phyloP scores from a whole-genome alignment of 2,329 filamentous ascomycete species.

The Tetracladium maxilliforme region DNA sequence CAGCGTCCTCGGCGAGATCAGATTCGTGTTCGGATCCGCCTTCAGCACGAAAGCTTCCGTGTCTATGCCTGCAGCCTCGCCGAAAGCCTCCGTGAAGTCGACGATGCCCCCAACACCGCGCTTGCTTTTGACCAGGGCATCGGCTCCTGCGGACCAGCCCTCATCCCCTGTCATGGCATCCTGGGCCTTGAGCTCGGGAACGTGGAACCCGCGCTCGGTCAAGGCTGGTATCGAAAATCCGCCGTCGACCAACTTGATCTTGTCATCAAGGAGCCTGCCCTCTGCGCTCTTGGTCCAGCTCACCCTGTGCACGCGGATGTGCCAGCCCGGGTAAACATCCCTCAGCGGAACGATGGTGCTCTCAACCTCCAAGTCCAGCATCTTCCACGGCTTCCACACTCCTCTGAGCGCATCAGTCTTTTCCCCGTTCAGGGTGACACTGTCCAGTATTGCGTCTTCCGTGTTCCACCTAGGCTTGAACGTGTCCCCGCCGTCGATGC shows the following conservation, averaged over 20 bases:
- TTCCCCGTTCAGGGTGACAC: conserved; percentile 2
- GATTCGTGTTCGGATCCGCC: conserved; percentile 16
- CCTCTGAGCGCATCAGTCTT: conserved; percentile 2
- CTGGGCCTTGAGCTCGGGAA: conserved; percentile 5
- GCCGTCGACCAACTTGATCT: conserved; percentile 8
- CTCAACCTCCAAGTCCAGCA: conserved; percentile 12
- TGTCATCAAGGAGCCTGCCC: too few species aligned
- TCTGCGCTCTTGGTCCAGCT: conserved; percentile 3
- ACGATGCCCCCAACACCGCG: conserved; percentile 2
- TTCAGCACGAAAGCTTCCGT: conserved; percentile 6
- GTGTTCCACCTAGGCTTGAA: conserved; percentile 11
- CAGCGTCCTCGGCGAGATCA: conserved; percentile 11
- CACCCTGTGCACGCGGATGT: conserved; percentile 19
- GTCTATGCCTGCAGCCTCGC: not conserved
- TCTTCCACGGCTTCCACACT: conserved; percentile 8
- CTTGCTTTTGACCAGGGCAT: conserved; percentile 2
- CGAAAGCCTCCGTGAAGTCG: not conserved
- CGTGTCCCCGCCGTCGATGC: conserved; percentile 8
- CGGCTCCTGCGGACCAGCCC: conserved; percentile 6
- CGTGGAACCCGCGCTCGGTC: conserved; percentile 2
- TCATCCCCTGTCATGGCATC: too few species aligned
- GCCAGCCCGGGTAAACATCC: conserved; percentile 19
- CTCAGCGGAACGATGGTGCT: conserved; percentile 19
- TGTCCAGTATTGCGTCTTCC: conserved; percentile 1
- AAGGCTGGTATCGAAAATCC: conserved; percentile 10